Evolutionary conservation across 177 flowering plant species (phyloP).

Genomic region (Telopea speciosissima): DNA sequence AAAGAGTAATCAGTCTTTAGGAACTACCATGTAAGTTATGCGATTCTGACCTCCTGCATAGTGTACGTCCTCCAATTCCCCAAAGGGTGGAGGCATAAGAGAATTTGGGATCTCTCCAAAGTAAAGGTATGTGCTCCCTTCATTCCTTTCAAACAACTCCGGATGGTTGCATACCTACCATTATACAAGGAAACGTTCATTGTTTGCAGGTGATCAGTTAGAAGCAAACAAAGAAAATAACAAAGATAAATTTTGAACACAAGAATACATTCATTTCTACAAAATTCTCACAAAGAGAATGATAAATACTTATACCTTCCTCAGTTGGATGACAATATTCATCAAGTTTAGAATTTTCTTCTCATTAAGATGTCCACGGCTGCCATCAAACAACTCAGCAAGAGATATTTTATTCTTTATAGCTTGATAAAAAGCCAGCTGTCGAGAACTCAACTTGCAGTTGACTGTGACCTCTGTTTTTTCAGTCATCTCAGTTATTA

Average conservation of each 20-base stretch:
- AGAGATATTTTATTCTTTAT: slow-evolving; percentile 97
- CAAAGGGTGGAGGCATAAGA: slow-evolving; percentile 86
- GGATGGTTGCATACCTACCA: slow-evolving; percentile 98
- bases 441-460: slow-evolving; percentile 94
- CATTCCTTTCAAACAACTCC: slow-evolving; percentile 95
- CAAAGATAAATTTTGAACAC: background rate
- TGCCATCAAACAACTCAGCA: slow-evolving; percentile 87
- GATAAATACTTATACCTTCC: slow-evolving; percentile 51
- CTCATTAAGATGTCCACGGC: slow-evolving; percentile 81
- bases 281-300: background rate
- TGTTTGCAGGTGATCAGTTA: background rate
- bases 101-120: slow-evolving; percentile 86
- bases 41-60: slow-evolving; percentile 81
- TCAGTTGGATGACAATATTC: slow-evolving; percentile 97
- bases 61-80: slow-evolving; percentile 82
- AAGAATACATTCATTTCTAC: slow-evolving; percentile 1
- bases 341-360: slow-evolving; percentile 80
- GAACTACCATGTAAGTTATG: slow-evolving; percentile 61
- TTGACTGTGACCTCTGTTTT: slow-evolving; percentile 89
- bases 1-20: slow-evolving; percentile 1
- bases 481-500: slow-evolving; percentile 76
- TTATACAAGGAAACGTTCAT: background rate
- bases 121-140: slow-evolving; percentile 72
- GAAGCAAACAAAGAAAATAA: background rate
- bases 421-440: slow-evolving; percentile 97